Conservation (phyloP, 2,329 filamentous ascomycete genomes). For the Rhexocercosporidium sp. region DNA sequence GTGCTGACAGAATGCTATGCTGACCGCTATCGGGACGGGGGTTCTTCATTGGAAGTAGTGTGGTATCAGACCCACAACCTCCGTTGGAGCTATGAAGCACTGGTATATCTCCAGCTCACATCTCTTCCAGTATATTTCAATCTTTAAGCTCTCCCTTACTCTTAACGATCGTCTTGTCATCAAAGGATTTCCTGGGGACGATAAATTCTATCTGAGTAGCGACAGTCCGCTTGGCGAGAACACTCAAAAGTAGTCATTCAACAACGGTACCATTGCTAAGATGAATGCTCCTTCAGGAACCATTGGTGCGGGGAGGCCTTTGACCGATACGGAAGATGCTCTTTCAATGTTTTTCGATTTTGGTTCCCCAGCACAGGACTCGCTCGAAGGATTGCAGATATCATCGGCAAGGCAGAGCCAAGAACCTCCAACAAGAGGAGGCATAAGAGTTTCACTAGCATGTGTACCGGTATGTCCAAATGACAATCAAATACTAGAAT, state of each 20-base stretch:
- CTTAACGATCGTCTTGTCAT: neutral
- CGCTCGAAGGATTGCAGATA: neutral
- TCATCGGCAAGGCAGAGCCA: constrained; percentile 13
- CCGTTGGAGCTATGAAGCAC: constrained; percentile 1
- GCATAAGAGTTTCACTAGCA: constrained; percentile 50
- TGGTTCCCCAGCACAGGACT: constrained; percentile 16
- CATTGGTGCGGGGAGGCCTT: neutral
- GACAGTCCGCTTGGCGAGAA: neutral
- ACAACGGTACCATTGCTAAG: neutral
- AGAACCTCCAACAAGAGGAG: constrained; percentile 25
- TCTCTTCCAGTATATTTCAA: neutral
- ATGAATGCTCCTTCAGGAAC: constrained; percentile 6
- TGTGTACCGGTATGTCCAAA: constrained; percentile 49
- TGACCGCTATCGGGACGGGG: constrained; percentile 19
- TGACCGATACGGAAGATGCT: neutral
- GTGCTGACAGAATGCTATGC: constrained; percentile 19
- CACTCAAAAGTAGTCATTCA: neutral
- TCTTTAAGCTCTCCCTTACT: neutral
- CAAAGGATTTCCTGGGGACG: neutral
- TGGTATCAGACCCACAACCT: neutral
- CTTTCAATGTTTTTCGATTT: constrained; percentile 31
- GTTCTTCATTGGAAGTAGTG: constrained; percentile 3
- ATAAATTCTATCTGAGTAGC: neutral
- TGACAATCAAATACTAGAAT: constrained; percentile 52
- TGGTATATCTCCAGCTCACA: constrained; percentile 14